Percentiles rank a stretch among this genome's conserved stretches.
phyloP scores from a whole-genome alignment of 176 grass and related monocot species.

The Aechmea fasciata region DNA sequence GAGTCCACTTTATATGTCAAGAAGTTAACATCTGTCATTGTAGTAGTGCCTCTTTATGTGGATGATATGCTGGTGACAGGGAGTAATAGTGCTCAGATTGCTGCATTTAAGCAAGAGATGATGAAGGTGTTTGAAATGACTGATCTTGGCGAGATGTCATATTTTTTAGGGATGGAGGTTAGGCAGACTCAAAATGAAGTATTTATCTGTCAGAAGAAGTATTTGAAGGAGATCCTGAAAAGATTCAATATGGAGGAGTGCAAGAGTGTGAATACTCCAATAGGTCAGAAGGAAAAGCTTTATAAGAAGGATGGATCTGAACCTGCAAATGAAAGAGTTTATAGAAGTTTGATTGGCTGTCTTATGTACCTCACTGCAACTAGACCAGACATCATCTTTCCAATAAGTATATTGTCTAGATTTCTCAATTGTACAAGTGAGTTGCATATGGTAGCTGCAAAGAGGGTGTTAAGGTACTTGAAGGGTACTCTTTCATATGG shows the following conservation, averaged over 20 bases:
- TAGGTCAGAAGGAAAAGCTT: background rate
- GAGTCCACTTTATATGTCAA: background rate
- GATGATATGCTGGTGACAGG: slow-evolving; percentile 9
- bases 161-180: background rate
- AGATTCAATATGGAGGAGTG: background rate
- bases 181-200: background rate
- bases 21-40: background rate
- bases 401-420: background rate
- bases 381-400: slow-evolving; percentile 6
- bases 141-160: background rate
- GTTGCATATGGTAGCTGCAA: background rate
- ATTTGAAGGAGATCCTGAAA: background rate
- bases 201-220: background rate
- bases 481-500: background rate
- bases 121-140: background rate
- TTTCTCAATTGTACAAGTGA: slow-evolving; percentile 9
- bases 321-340: background rate
- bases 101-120: background rate
- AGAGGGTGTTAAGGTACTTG: slow-evolving; percentile 5
- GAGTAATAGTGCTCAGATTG: background rate
- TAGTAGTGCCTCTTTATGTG: slow-evolving; percentile 18
- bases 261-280: background rate
- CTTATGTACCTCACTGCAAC: slow-evolving; percentile 4
- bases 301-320: background rate
- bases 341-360: slow-evolving; percentile 1